Conservation (phyloP, 2,329 filamentous ascomycete species). For the Alternaria panax region DNA sequence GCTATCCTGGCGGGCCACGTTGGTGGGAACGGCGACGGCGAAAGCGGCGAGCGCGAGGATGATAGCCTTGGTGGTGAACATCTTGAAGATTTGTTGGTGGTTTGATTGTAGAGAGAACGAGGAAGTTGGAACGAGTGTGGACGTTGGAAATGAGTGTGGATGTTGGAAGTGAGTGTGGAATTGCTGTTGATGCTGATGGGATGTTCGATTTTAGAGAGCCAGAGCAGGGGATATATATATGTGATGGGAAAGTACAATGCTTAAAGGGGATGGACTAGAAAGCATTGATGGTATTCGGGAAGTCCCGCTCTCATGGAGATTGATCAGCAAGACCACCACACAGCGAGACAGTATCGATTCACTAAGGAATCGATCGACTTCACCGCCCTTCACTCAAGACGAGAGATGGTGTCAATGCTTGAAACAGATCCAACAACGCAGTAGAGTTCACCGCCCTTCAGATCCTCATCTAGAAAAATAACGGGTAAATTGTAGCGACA, state of each 20-base stretch:
- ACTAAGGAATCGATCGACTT: no score
- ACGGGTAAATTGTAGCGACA: no score
- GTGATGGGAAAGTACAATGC: not conserved
- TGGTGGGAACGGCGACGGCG: not conserved
- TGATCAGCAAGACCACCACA: not conserved
- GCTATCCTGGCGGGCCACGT: not conserved
- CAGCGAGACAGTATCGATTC: no score
- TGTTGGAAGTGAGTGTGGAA: not conserved
- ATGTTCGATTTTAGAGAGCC: not conserved
- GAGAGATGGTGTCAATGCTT: no score
- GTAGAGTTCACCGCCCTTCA: no score
- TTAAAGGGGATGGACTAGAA: not conserved
- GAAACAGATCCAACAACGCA: no score
- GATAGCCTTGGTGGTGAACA: not conserved
- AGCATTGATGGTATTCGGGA: not conserved
- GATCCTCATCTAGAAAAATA: no score
- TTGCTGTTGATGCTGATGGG: not conserved
- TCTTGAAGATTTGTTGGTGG: not conserved
- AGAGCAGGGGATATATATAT: not conserved
- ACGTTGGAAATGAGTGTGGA: not conserved
- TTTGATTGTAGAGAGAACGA: not conserved
- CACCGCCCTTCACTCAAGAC: no score
- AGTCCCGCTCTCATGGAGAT: not conserved
- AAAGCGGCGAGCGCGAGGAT: not conserved
- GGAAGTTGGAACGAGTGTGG: not conserved